Percentiles rank a stretch among this genome's conserved stretches.
phyloP scores from a whole-genome alignment of 306 rosid genomes.

The Hippophae gyantsensis region DNA sequence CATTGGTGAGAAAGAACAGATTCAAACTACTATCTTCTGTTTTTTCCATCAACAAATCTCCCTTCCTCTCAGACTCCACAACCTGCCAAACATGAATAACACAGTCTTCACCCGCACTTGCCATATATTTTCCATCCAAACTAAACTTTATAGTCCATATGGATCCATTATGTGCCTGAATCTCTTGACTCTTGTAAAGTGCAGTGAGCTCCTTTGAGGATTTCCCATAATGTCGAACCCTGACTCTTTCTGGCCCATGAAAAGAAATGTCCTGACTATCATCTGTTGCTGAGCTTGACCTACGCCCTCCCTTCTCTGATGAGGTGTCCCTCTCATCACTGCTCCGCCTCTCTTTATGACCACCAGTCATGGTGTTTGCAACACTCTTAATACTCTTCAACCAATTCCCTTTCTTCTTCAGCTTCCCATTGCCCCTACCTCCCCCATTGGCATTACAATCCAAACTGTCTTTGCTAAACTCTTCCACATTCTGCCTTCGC shows the following conservation, averaged over 20 bases:
- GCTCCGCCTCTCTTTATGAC: slow-evolving; percentile 68
- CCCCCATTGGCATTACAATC: slow-evolving; percentile 34
- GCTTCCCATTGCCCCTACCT: slow-evolving; percentile 30
- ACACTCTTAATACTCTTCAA: slow-evolving; percentile 67
- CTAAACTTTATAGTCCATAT: slow-evolving; percentile 95
- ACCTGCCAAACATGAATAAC: slow-evolving; percentile 95
- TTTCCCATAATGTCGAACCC: slow-evolving; percentile 83
- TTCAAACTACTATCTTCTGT: slow-evolving; percentile 51
- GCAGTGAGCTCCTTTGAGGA: slow-evolving; percentile 68
- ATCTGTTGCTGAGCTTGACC: slow-evolving; percentile 96
- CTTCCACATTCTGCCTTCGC: slow-evolving; percentile 81
- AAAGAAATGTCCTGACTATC: slow-evolving; percentile 81
- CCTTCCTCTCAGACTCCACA: slow-evolving; percentile 77
- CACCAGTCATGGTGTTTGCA: slow-evolving; percentile 55
- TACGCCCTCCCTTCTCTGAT: slow-evolving; percentile 83
- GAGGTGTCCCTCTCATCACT: slow-evolving; percentile 87
- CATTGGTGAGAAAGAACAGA: slow-evolving; percentile 53
- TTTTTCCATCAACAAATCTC: slow-evolving; percentile 63
- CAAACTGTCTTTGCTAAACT: slow-evolving; percentile 24
- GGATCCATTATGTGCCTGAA: slow-evolving; percentile 82
- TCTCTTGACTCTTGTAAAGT: slow-evolving; percentile 81
- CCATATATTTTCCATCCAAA: slow-evolving; percentile 90
- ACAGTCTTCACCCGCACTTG: slow-evolving; percentile 96
- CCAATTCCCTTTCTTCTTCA: slow-evolving; percentile 84
- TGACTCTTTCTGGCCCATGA: slow-evolving; percentile 85